Evolutionary conservation across 2,329 filamentous ascomycete species (phyloP).

Genomic region (Waltergamsia citrina): DNA sequence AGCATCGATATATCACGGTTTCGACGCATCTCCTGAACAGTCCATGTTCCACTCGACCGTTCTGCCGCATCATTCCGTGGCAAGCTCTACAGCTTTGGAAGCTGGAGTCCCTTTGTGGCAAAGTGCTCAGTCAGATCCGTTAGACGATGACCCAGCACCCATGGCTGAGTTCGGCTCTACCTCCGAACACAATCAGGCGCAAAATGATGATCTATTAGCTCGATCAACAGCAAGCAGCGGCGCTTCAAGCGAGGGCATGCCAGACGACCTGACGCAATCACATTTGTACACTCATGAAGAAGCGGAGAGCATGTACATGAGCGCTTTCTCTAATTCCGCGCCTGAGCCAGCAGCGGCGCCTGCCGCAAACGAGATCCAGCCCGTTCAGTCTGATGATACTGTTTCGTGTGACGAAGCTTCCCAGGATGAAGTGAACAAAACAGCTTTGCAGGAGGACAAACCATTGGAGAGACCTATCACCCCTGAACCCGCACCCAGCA

Average conservation of each 20-base stretch:
- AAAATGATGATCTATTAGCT: too few relatives aligned
- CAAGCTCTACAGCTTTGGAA: constrained; percentile 2
- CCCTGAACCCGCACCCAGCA: constrained; percentile 1
- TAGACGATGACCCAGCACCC: not conserved
- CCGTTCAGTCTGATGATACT: too few relatives aligned
- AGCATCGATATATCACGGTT: constrained; percentile 35
- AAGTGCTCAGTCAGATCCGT: not conserved
- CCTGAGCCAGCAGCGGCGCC: not conserved
- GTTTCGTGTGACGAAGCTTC: too few relatives aligned
- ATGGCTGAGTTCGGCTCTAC: not conserved
- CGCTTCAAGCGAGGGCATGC: constrained; percentile 1
- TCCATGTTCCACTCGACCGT: constrained; percentile 18
- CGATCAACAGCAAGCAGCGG: constrained; percentile 4
- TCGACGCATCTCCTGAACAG: constrained; percentile 14
- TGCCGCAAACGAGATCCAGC: too few relatives aligned
- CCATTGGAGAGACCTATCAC: not conserved
- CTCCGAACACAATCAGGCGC: too few relatives aligned
- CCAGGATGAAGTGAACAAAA: not conserved
- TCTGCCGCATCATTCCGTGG: constrained; percentile 1
- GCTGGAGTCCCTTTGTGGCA: constrained; percentile 1
- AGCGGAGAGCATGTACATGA: constrained; percentile 83
- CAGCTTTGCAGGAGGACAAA: not conserved
- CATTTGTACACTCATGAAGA: constrained; percentile 70
- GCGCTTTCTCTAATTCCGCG: constrained; percentile 41
- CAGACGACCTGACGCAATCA: constrained; percentile 51